Evolutionary conservation across 1,284 basidiomycete genomes (phyloP), one percentile per base, ranked within the genome.

Genomic region (Chondrostereum purpureum): DNA sequence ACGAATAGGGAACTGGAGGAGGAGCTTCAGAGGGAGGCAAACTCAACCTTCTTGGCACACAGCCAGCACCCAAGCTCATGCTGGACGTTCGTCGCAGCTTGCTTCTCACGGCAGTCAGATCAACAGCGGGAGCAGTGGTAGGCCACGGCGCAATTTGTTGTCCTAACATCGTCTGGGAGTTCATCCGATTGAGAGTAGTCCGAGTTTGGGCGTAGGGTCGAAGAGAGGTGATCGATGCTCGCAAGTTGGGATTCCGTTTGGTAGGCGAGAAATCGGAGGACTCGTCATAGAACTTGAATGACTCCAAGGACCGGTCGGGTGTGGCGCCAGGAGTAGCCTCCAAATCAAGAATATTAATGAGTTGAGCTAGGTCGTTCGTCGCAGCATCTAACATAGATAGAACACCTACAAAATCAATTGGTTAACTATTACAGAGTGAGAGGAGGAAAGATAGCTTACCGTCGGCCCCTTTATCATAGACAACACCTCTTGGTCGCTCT

Each of bases 331-430:
- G 86, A 0, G 86, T 87, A 3, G 83, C 81, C 54, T 87, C 78
- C 2, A 88, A 67, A 53, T 89, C 83, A 18, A 89, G 68, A 16
- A 75, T 73, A 51, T 80, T 84, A 60, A 90, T 85, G 11, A 90
- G 66, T 40, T 77, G 75, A 0, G 83, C 87, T 2, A 90, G 69
- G 37, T 89, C 87, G 44, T 86, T 78, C 0, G 86, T 88, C 0
- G 81, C 87, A 0, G 80, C 83, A 48, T 83, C 82, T 16, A 89
- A 62, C 16, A 87, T 73, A 0, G 78, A 83, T 1, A 88, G 57
- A n/a, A 77, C 75, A 47, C 73, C 85, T 80, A 20, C n/a, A n/a
- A n/a, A n/a, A 55, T 50, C 52, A 37, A 42, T 34, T 44, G 18
- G n/a, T n/a, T 23, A 45, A 19, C n/a, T 31, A 52, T 44, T 37